Evolutionary conservation across 192 early-diverging fungal species (phyloP), one percentile per base, ranked within the genome.

Genomic region (Coemansia sp.): DNA sequence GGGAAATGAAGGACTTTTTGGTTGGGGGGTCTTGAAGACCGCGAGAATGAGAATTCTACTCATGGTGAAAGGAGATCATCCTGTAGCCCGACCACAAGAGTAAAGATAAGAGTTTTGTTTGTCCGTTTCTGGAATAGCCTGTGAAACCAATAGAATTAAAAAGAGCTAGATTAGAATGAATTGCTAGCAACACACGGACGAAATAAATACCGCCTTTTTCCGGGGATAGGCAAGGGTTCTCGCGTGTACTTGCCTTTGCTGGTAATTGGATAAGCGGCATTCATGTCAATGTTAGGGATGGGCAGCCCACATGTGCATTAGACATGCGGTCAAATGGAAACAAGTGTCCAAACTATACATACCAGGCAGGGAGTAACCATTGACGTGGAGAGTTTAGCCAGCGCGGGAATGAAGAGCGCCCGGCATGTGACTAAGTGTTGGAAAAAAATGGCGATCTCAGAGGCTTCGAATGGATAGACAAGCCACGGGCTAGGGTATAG

Each of bases 401-500:
- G 57, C 57, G 57, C 57, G 57, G 57, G 57, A 60, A 60, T 33
- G 57, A 60, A 33, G 31, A 29, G 54, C 33, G 5, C 2, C 15
- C 16, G 31, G 57, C 57, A 60, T 60, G 57, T 60, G 57, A 60
- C 57, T 27, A 20, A 34, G 57, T 6, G 57, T 15, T 36, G 15
- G 57, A 5, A 11, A 31, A 33, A 60, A 16, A 8, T 24, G 29
- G 16, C 57, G 24, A 31, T 31, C 22, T 13, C 27, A 15, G 11
- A 29, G 12, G 13, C 22, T 31, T 18, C 15, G 34, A 60, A 60
- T 29, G 57, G 31, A 60, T 60, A 33, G 13, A 6, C 57, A 60
- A 60, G 57, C 57, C 57, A 60, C 57, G 31, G 31, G 57, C 57
- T 18, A 31, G 6, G 29, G 57, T 60, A 60, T 60, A 60, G 57